A percentile compares a stretch with the other conserved stretches of the same genome.
Conservation (phyloP, 176 grass and related monocot genomes). For the Phoenix dactylifera region DNA sequence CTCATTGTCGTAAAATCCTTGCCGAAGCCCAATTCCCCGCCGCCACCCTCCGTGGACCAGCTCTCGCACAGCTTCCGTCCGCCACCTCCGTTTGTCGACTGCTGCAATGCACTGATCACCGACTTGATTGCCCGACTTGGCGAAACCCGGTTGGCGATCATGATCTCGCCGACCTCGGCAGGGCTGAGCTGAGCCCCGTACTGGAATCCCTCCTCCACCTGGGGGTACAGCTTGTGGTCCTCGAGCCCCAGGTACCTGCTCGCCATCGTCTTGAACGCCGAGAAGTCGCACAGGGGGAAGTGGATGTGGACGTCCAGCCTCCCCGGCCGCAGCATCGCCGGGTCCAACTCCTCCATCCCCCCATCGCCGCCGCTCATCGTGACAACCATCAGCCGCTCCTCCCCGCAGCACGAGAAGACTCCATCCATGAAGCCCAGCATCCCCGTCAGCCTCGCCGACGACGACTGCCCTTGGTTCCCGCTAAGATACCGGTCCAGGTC, state of each 20-base stretch:
- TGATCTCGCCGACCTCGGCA: conserved; percentile 94
- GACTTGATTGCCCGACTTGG: conserved; percentile 78
- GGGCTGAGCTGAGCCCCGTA: conserved; percentile 67
- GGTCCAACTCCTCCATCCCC: conserved; percentile 52
- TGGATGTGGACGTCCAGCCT: conserved; percentile 84
- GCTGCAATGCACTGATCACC: conserved; percentile 74
- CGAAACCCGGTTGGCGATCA: conserved; percentile 72
- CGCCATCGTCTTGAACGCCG: conserved; percentile 77
- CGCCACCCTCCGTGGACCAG: conserved; percentile 2
- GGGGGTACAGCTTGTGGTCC: conserved; percentile 95
- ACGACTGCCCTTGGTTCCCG: conserved; percentile 23
- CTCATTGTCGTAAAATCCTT: conserved; percentile 47
- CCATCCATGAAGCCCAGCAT: conserved; percentile 95
- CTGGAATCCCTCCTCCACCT: conserved; percentile 89
- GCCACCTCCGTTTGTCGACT: conserved; percentile 4
- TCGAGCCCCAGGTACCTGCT: conserved; percentile 79
- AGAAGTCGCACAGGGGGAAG: conserved; percentile 88
- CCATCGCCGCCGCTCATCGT: conserved; percentile 54
- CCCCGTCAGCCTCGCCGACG: conserved; percentile 25
- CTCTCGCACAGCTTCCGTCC: conserved; percentile 23
- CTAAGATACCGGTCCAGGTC: conserved; percentile 81
- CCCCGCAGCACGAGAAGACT: conserved; percentile 64
- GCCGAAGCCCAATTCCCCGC: conserved; percentile 25
- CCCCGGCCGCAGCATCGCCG: conserved; percentile 72
- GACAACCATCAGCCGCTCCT: conserved; percentile 92